phyloP scores from a whole-genome alignment of 257 asterid genomes.

The Rhazya stricta region DNA sequence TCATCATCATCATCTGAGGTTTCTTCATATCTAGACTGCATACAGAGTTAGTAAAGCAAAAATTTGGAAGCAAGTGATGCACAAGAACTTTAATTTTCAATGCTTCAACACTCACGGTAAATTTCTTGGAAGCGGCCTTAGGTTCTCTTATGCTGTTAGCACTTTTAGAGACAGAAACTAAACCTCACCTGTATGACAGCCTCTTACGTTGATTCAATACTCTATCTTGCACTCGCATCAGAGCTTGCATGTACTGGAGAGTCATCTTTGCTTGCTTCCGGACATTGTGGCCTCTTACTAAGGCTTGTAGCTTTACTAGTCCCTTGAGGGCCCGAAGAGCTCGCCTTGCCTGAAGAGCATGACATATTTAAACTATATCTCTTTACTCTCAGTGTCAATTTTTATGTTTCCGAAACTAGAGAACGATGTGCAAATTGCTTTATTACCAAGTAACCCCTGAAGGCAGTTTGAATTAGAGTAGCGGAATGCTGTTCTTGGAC shows the following conservation, averaged over 20 bases:
- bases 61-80: not conserved
- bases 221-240: slow-evolving; percentile 64
- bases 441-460: slow-evolving; percentile 80
- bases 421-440: not conserved
- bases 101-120: slow-evolving; percentile 28
- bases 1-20: slow-evolving; percentile 20
- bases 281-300: slow-evolving; percentile 70
- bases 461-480: slow-evolving; percentile 54
- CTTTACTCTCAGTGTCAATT: not conserved
- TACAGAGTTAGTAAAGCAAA: slow-evolving; percentile 1
- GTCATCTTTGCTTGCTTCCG: slow-evolving; percentile 77
- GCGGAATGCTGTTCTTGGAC: slow-evolving; percentile 43
- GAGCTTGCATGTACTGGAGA: slow-evolving; percentile 69
- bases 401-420: not conserved
- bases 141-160: slow-evolving; percentile 11
- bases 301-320: slow-evolving; percentile 74
- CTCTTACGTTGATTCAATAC: slow-evolving; percentile 77
- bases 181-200: slow-evolving; percentile 44
- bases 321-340: slow-evolving; percentile 78
- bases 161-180: slow-evolving; percentile 16
- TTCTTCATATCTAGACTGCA: slow-evolving; percentile 35
- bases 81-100: not conserved
- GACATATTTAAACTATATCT: not conserved
- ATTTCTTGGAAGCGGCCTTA: slow-evolving; percentile 19
- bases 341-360: slow-evolving; percentile 58